Percentiles rank a stretch among this genome's conserved stretches.
phyloP scores from a whole-genome alignment of 2,329 filamentous ascomycete genomes.

The Colletotrichum gloeosporioides region DNA sequence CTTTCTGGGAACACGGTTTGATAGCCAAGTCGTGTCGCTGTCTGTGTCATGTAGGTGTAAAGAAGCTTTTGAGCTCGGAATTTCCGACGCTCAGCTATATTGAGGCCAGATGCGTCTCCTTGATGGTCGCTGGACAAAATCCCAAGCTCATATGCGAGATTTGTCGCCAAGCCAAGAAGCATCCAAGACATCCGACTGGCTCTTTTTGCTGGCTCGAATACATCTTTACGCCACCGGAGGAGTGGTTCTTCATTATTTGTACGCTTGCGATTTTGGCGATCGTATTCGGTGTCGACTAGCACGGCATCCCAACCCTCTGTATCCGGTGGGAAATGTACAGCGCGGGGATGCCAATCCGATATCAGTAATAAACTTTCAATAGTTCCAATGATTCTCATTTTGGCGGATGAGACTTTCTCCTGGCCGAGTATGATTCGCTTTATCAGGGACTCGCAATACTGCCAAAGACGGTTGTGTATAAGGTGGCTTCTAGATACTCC shows the following conservation, averaged over 20 bases:
- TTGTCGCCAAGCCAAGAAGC: constrained; percentile 27
- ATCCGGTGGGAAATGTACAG: constrained; percentile 26
- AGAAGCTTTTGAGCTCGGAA: constrained; percentile 23
- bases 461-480: constrained; percentile 25
- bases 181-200: constrained; percentile 32
- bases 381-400: constrained; percentile 23
- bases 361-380: constrained; percentile 27
- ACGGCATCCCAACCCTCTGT: constrained; percentile 27
- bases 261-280: constrained; percentile 22
- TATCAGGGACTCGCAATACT: constrained; percentile 26
- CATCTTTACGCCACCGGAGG: constrained; percentile 28
- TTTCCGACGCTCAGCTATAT: neutral
- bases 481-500: constrained; percentile 25
- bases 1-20: constrained; percentile 9
- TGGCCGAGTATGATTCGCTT: constrained; percentile 24
- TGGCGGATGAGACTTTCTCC: constrained; percentile 26
- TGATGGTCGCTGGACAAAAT: constrained; percentile 14
- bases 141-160: constrained; percentile 25
- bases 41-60: constrained; percentile 25
- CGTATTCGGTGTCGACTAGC: constrained; percentile 24
- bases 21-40: constrained; percentile 4
- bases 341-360: constrained; percentile 28
- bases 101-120: neutral
- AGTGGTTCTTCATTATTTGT: constrained; percentile 25
- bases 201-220: constrained; percentile 29